Conservation (phyloP, 352 stramenopile species). For the Globisporangium recalcitrans region DNA sequence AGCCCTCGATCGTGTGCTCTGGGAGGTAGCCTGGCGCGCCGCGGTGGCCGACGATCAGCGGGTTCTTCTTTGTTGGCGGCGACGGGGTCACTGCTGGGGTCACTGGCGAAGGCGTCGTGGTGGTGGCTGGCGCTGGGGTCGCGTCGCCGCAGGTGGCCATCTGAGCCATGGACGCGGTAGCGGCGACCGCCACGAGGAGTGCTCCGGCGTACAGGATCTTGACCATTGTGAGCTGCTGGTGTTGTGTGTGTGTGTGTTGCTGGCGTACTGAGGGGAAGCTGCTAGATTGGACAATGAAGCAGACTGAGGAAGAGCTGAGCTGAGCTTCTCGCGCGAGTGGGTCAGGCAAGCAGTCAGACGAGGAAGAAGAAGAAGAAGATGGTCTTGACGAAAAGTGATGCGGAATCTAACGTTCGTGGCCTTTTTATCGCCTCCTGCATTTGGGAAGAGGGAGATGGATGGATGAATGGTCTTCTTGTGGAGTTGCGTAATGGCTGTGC, state of each 20-base stretch:
- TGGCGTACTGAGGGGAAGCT: neutral
- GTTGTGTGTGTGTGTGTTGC: neutral
- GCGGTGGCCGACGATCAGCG: slow-evolving; percentile 76
- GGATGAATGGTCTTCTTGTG: neutral
- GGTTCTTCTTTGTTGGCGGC: slow-evolving; percentile 29
- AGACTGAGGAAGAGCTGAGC: neutral
- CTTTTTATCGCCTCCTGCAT: neutral
- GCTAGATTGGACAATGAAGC: neutral
- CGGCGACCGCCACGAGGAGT: slow-evolving; percentile 25
- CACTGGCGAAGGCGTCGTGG: slow-evolving; percentile 4
- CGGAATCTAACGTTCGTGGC: neutral
- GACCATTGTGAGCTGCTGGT: slow-evolving; percentile 27
- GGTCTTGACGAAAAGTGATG: neutral
- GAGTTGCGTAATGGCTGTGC: neutral
- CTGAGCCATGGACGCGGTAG: slow-evolving; percentile 22
- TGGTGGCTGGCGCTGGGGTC: slow-evolving; percentile 16
- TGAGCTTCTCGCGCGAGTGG: neutral
- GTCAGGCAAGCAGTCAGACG: neutral
- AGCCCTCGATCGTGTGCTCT: slow-evolving; percentile 87
- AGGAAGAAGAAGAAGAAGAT: neutral
- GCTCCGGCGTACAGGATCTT: slow-evolving; percentile 31
- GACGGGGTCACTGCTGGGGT: neutral
- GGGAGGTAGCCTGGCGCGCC: slow-evolving; percentile 87
- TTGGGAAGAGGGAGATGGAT: neutral
- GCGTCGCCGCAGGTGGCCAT: slow-evolving; percentile 23